Conservation (phyloP, 441 rosid genomes). For the Lepidium campestre region DNA sequence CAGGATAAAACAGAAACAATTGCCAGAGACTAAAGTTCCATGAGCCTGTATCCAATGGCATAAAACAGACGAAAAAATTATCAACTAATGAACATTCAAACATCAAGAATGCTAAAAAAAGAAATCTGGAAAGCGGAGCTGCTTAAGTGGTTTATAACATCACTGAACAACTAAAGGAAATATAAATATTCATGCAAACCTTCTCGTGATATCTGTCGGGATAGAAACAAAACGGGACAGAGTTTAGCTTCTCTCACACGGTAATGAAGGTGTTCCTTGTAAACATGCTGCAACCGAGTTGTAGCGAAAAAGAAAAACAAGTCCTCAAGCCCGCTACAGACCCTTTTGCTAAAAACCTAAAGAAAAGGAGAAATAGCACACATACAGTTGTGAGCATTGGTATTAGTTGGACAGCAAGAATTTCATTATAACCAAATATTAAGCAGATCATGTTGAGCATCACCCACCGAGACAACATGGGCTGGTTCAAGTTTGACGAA, state of each 20-base stretch:
- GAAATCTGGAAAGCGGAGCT: not conserved
- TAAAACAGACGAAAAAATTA: not conserved
- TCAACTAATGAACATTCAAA: not conserved
- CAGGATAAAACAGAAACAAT: not conserved
- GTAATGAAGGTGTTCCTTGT: conserved; percentile 63
- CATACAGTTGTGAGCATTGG: conserved; percentile 10
- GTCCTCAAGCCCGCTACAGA: conserved; percentile 38
- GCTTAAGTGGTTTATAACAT: not conserved
- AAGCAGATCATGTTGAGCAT: conserved; percentile 13
- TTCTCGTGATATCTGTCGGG: conserved; percentile 60
- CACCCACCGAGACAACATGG: conserved; percentile 48
- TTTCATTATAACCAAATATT: conserved; percentile 4
- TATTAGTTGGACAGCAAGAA: not conserved
- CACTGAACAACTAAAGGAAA: not conserved
- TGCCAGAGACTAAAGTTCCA: not conserved
- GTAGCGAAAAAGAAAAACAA: conserved; percentile 67
- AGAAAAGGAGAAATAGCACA: conserved; percentile 16
- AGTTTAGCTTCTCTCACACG: conserved; percentile 58
- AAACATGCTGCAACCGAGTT: conserved; percentile 46
- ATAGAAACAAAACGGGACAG: conserved; percentile 65
- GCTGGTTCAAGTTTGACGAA: conserved; percentile 35
- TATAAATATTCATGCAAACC: conserved; percentile 38
- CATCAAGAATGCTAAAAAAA: not conserved
- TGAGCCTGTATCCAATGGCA: not conserved
- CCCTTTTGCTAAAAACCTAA: conserved; percentile 57